Evolutionary conservation across 1,284 basidiomycete genomes (phyloP).

Genomic region (Moniliophthora roreri): DNA sequence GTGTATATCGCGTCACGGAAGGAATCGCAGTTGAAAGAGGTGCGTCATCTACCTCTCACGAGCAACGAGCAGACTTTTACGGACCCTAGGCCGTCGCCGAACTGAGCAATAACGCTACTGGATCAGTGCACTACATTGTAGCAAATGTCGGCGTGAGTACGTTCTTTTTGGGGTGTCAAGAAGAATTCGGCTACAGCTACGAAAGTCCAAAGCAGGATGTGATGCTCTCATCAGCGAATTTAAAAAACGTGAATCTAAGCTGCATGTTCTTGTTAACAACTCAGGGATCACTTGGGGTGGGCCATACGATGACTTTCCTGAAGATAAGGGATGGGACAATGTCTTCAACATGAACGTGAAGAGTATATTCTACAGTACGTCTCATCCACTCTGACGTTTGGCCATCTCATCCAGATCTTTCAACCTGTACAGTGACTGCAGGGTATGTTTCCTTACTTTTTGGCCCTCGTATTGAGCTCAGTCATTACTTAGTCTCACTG

Average conservation of each 20-base stretch:
- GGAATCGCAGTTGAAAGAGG: conserved; percentile 74
- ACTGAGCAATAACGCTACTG: conserved; percentile 57
- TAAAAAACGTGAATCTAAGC: conserved; percentile 64
- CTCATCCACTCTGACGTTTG: background rate
- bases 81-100: conserved; percentile 51
- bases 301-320: conserved; percentile 71
- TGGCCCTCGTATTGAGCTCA: background rate
- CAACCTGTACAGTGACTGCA: conserved; percentile 51
- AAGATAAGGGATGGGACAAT: conserved; percentile 83
- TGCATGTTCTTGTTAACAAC: conserved; percentile 83
- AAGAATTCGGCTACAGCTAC: background rate
- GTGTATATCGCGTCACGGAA: conserved; percentile 88
- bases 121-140: conserved; percentile 68
- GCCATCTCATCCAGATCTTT: background rate
- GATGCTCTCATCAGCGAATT: conserved; percentile 71
- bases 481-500: conserved; percentile 46
- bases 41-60: conserved; percentile 26
- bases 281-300: conserved; percentile 83
- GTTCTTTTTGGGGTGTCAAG: background rate
- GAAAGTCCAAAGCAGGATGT: conserved; percentile 77
- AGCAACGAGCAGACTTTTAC: conserved; percentile 2
- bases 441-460: conserved; percentile 41
- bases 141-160: conserved; percentile 68
- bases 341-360: conserved; percentile 81
- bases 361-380: conserved; percentile 75